Percentiles rank a stretch among this genome's conserved stretches.
phyloP scores from a whole-genome alignment of 1,284 basidiomycete genomes.

The Apiotrichum sp. region DNA sequence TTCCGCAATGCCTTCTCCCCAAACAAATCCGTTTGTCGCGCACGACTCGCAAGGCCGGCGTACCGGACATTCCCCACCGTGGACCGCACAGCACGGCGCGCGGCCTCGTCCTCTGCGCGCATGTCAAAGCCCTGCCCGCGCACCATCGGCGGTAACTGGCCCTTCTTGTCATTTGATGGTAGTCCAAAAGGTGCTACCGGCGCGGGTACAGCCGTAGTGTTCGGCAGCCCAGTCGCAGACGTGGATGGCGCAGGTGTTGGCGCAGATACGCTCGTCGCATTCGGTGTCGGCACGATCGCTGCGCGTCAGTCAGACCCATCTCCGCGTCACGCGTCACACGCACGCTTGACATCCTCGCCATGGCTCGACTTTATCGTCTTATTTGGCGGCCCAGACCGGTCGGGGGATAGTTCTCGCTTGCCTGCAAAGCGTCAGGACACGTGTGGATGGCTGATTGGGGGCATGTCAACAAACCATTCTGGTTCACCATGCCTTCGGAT shows the following conservation, averaged over 20 bases:
- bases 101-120: constrained; percentile 39
- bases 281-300: not conserved
- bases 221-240: not conserved
- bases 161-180: not conserved
- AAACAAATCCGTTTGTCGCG: constrained; percentile 33
- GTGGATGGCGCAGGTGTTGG: not conserved
- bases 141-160: constrained; percentile 10
- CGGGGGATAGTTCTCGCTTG: constrained; percentile 16
- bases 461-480: constrained; percentile 8
- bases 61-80: constrained; percentile 16
- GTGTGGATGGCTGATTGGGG: not conserved
- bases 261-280: not conserved
- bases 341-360: constrained; percentile 7
- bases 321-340: not conserved
- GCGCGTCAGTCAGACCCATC: not conserved
- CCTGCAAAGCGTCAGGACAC: constrained; percentile 5
- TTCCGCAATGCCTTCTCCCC: constrained; percentile 22
- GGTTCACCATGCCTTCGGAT: constrained; percentile 4
- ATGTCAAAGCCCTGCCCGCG: constrained; percentile 25
- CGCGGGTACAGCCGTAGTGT: no score
- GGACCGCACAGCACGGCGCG: constrained; percentile 19
- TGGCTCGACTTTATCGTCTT: constrained; percentile 15
- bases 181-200: not conserved
- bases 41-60: constrained; percentile 21
- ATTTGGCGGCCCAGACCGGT: constrained; percentile 8